Evolutionary conservation across 176 grass and related monocot genomes (phyloP).

Genomic region (Canna indica): DNA sequence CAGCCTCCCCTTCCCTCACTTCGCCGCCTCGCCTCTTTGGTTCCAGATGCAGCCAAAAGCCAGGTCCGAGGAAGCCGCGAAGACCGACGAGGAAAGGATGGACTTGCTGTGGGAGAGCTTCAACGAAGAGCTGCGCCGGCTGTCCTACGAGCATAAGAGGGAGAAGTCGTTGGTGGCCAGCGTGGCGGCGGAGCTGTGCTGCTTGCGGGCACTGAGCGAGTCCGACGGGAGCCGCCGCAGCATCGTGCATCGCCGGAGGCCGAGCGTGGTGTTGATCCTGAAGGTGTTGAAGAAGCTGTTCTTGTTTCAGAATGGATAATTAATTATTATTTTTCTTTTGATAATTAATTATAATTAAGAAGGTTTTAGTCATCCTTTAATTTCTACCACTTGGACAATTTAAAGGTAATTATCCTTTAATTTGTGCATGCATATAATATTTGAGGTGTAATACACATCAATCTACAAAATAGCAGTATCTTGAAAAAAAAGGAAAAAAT

Average conservation of each 20-base stretch:
- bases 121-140: constrained; percentile 60
- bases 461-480: too few species aligned
- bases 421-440: too few species aligned
- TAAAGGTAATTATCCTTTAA: too few species aligned
- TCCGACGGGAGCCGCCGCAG: too few species aligned
- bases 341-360: too few species aligned
- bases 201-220: background rate
- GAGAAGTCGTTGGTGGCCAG: background rate
- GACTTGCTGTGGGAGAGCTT: constrained; percentile 97
- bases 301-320: constrained; percentile 24
- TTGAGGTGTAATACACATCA: too few species aligned
- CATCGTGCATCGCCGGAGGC: constrained; percentile 32
- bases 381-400: too few species aligned
- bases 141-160: background rate
- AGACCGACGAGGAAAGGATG: constrained; percentile 56
- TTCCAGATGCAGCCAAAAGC: constrained; percentile 3
- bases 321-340: too few species aligned
- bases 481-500: too few species aligned
- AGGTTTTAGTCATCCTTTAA: too few species aligned
- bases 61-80: constrained; percentile 16
- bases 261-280: constrained; percentile 56
- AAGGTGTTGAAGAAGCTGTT: constrained; percentile 84
- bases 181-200: background rate
- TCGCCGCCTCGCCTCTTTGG: constrained; percentile 57
- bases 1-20: constrained; percentile 24